Evolutionary conservation across 1,139 yeast species (phyloP), one percentile per base, ranked within the genome.

Genomic region (Suhomyces maxii): DNA sequence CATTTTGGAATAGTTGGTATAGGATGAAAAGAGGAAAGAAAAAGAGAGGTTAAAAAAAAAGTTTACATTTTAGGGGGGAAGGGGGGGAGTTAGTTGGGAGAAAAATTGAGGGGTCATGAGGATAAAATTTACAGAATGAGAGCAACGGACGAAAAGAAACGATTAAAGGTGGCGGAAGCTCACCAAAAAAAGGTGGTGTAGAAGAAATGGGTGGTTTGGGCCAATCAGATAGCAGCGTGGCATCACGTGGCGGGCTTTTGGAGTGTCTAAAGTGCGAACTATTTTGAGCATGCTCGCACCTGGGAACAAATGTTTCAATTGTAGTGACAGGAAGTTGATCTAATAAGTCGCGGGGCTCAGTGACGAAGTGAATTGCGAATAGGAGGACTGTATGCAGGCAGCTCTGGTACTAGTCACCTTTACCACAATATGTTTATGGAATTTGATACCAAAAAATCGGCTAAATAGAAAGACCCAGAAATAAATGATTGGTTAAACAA

Each of bases 1-100:
- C 80, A 75, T 75, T 41, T 43, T 61, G 42, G 32, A 34, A 30
- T 11, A 7, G 31, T 12, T 36, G 33, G 23, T 46, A 40, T n/a
- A n/a, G n/a, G n/a, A 36, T 42, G 47, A 33, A 34, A 39, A 39
- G 39, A 18, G 4, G 33, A 41, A 47, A 38, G 47, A 44, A 33
- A 37, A 44, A 28, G 31, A 12, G 32, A 39, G 48, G 43, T 42
- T 42, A 42, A 34, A 47, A 36, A 38, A 45, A 50, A 51, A 46
- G 26, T 32, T 39, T 33, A 31, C 28, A 34, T 39, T 41, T 36
- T 31, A 28, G 49, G 49, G 54, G 46, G 52, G 44, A 44, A 35
- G 37, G 33, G 30, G 37, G 26, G 30, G 36, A 10, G 28, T 28
- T 14, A 33, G 31, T 14, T 12, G 40, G 26, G 8, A 36, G 28